Evolutionary conservation across 169 alveolate species (phyloP).

Genomic region (Cryptosporidium bovis): DNA sequence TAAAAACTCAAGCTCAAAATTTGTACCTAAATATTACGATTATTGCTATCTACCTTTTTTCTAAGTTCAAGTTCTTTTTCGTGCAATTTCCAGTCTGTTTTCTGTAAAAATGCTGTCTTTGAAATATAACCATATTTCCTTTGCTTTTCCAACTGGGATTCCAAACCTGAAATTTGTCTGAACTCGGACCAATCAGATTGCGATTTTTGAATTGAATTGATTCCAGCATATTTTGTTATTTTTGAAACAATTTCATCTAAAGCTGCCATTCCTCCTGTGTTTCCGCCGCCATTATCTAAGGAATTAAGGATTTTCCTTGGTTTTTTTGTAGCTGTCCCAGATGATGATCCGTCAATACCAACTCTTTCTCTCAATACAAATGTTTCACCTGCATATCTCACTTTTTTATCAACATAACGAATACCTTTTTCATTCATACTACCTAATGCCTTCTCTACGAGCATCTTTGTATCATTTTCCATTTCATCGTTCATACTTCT

Average conservation of each 20-base stretch:
- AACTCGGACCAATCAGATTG: slow-evolving; percentile 72
- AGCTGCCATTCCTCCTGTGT: slow-evolving; percentile 13
- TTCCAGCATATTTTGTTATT: neutral
- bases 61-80: slow-evolving; percentile 50
- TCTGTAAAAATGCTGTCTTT: slow-evolving; percentile 66
- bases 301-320: neutral
- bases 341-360: neutral
- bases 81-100: slow-evolving; percentile 67
- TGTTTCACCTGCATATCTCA: slow-evolving; percentile 67
- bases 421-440: slow-evolving; percentile 14
- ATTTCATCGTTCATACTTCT: slow-evolving; percentile 12
- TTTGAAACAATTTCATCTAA: slow-evolving; percentile 33
- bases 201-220: slow-evolving; percentile 63
- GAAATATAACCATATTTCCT: slow-evolving; percentile 69
- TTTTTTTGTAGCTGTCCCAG: neutral
- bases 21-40: neutral
- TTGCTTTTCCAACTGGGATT: slow-evolving; percentile 65
- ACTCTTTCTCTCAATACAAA: slow-evolving; percentile 33
- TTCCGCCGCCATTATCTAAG: neutral
- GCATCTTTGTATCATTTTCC: slow-evolving; percentile 17
- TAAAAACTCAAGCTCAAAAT: too few relatives aligned
- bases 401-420: slow-evolving; percentile 34
- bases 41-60: slow-evolving; percentile 1
- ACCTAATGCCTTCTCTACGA: slow-evolving; percentile 41
- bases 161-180: slow-evolving; percentile 66